Conservation (phyloP, 345 rosid species). For the Euphorbia pulcherrima region DNA sequence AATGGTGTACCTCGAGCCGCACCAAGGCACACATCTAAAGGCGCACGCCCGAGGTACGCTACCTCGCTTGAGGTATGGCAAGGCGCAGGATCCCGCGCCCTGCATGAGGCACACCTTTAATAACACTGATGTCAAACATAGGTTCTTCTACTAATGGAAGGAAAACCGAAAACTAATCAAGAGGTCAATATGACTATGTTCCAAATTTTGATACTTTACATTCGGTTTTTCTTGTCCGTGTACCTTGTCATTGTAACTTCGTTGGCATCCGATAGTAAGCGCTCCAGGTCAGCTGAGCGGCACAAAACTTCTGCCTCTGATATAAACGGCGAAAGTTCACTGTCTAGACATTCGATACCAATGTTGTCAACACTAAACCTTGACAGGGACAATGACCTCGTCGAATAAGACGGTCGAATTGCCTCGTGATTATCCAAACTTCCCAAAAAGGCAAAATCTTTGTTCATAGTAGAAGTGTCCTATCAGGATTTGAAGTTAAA, state of each 20-base stretch:
- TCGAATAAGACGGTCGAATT: constrained; percentile 36
- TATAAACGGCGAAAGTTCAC: constrained; percentile 29
- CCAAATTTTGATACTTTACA: constrained; percentile 50
- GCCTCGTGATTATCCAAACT: constrained; percentile 21
- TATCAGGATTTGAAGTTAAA: constrained; percentile 14
- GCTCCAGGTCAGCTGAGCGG: constrained; percentile 29
- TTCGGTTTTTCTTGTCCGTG: constrained; percentile 58
- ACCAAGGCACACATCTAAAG: too few relatives aligned
- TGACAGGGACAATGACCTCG: constrained; percentile 39
- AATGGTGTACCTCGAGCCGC: too few relatives aligned
- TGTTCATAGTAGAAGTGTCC: constrained; percentile 28
- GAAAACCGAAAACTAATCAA: too few relatives aligned
- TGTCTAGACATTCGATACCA: constrained; percentile 31
- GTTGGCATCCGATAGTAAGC: constrained; percentile 35
- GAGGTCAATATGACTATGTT: too few relatives aligned
- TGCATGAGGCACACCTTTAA: too few relatives aligned
- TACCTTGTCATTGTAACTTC: constrained; percentile 51
- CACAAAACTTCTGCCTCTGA: constrained; percentile 29
- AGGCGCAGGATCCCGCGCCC: too few relatives aligned
- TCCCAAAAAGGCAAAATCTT: constrained; percentile 10
- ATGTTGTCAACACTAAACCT: constrained; percentile 36
- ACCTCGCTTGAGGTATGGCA: too few relatives aligned
- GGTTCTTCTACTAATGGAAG: too few relatives aligned
- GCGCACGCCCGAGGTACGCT: too few relatives aligned
- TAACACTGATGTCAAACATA: too few relatives aligned